Base-by-base conservation (phyloP, 2,329 filamentous ascomycete species). In the Alternaria triticina region DNA sequence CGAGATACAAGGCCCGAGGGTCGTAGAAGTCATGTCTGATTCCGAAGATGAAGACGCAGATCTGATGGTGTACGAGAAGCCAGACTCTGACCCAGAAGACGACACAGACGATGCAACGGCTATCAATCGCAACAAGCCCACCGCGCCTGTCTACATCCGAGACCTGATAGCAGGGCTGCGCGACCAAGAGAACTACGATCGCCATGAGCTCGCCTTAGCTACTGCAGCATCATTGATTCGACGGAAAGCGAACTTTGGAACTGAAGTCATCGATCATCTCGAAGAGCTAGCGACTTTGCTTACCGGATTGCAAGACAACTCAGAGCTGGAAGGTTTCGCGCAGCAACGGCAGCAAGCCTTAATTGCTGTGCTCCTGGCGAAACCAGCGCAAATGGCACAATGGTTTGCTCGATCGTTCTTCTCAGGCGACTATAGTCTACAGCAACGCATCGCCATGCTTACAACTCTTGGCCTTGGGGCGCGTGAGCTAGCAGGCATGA, bases 71-170 rank as follows among this genome's bases (percentile, higher is more conserved):
- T 97, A 97, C 70, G 87, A 88, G 13, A 97, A 97, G 77, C 93
- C 93, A 1, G 92, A 93, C 73, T 94, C 92, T 2, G 96, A 99
- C 70, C 87, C 89, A 0, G 93, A 96, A 75, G 96, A 99, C 75
- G 95, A 93, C 0, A 94, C 97, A 61, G 94, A 97, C 40, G 96
- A 99, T 71, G 90, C 96, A 6, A 97, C 94, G 0, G 83, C 97
- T 17, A 86, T 98, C 51, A 90, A 91, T 61, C 87, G 94, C 13
- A 90, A 96, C 79, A 97, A 96, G 71, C 88, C 91, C 22, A 91
- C 88, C 61, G 87, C 93, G 0, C 96, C 96, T 1, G 94, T 99
- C 1, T 98, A 98, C 73, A 91, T 97, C 63, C 89, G 94, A 49
- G 93, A 97, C 71, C 85, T 98, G 11, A 89, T 98, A 58, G 78